phyloP scores from a whole-genome alignment of 495 filamentous ascomycete species.

The Penicillium ochrochloron region DNA sequence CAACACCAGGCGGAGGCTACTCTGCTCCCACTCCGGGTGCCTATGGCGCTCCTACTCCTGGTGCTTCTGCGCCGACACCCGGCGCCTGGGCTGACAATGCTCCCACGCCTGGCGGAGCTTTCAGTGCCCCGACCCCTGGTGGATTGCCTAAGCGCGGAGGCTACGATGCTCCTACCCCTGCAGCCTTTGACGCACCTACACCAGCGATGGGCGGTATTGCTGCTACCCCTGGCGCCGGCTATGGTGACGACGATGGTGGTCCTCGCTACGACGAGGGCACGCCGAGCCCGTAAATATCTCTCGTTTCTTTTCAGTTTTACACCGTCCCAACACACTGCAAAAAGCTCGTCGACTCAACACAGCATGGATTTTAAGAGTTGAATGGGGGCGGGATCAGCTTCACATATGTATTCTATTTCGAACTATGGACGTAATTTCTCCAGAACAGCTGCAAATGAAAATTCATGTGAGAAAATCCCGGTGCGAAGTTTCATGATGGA shows the following conservation, averaged over 20 bases:
- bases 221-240: slow-evolving; percentile 76
- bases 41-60: slow-evolving; percentile 70
- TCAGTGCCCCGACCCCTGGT: slow-evolving; percentile 64
- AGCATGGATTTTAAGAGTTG: slow-evolving; percentile 24
- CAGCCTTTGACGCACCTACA: slow-evolving; percentile 72
- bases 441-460: slow-evolving; percentile 26
- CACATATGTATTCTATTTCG: slow-evolving; percentile 36
- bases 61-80: slow-evolving; percentile 79
- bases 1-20: slow-evolving; percentile 72
- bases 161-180: slow-evolving; percentile 64
- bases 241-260: slow-evolving; percentile 60
- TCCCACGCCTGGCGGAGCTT: slow-evolving; percentile 63
- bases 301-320: slow-evolving; percentile 9
- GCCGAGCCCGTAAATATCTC: slow-evolving; percentile 47
- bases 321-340: slow-evolving; percentile 12
- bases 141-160: slow-evolving; percentile 41
- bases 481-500: no score
- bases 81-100: slow-evolving; percentile 67
- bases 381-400: slow-evolving; percentile 25
- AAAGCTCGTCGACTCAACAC: slow-evolving; percentile 16
- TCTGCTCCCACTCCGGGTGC: slow-evolving; percentile 56
- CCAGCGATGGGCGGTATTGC: slow-evolving; percentile 72
- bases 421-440: slow-evolving; percentile 27
- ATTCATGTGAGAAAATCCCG: slow-evolving; percentile 14
- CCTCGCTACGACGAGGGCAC: slow-evolving; percentile 61